Base-by-base conservation (phyloP, 1,139 yeast genomes). In the Hyphopichia fennica region DNA sequence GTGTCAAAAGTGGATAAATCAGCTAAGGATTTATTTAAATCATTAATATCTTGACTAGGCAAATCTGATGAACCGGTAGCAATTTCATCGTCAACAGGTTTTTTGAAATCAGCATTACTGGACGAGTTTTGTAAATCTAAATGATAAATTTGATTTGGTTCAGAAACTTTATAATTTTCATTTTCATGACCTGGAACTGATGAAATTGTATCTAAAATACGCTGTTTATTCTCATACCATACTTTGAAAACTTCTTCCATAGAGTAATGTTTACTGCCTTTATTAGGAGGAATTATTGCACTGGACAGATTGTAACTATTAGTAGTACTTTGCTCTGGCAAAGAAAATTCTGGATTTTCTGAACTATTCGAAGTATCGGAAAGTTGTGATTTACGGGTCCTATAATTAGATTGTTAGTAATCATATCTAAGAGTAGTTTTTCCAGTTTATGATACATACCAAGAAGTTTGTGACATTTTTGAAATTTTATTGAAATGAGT, bases 211-310 rank as follows among this genome's bases (percentile, higher is more conserved):
- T 46, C 53, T 54, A 63, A 57, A 49, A 60, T 69, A 53, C 51
- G 52, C 49, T 57, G 61, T 44, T 76, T 69, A 61, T 79, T 68
- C 31, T 69, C 65, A 28, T 67, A 61, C 77, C 82, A 82, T 16
- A 81, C 75, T 31, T 71, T 65, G 46, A 82, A 69, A 49, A 82
- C 75, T 48, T 82, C 81, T 29, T 75, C 72, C 59, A 80, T 65
- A 13, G 77, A 55, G 50, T 82, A 82, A 37, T 62, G 54, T 48
- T 67, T 62, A 38, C 74, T 62, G 20, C 62, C 67, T 42, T 59
- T 61, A 49, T 73, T 73, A 32, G 65, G 57, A 10, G 75, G 75
- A 38, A 72, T 68, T 40, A 64, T 54, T 14, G 34, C 25, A 35
- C 17, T 9, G 11, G 34, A 34, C 13, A 34, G 25, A 29, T 33